A percentile compares a stretch with the other conserved stretches of the same genome.
These are phyloP conservation scores for Mucor irregularis DNA, from an alignment of 371 early-diverging fungal species.

Conservation along the genomic window DNA sequence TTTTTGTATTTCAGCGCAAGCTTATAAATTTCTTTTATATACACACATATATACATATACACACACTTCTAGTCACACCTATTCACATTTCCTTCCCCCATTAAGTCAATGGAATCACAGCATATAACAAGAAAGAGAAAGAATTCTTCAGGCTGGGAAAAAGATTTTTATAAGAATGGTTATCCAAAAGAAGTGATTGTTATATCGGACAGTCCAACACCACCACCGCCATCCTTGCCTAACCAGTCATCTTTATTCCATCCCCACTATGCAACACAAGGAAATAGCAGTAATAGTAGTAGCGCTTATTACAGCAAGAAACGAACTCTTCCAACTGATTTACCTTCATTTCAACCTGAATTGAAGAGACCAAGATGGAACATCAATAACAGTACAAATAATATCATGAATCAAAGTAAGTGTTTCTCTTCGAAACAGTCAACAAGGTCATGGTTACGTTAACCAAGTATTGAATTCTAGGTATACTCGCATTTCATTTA, in stretches of 20 bases:
- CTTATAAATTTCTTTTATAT: no score
- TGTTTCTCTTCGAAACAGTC: background rate
- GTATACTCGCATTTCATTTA: constrained; percentile 12
- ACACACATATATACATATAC: no score
- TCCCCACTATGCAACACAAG: background rate
- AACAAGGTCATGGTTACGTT: no score
- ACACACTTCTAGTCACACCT: no score
- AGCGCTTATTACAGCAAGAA: background rate
- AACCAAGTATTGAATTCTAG: no score
- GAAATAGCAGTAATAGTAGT: background rate
- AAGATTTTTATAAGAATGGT: constrained; percentile 59
- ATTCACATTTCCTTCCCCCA: background rate
- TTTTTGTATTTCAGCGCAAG: no score
- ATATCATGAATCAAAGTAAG: constrained; percentile 15
- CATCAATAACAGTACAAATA: background rate
- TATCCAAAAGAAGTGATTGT: constrained; percentile 58
- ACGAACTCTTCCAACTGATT: background rate
- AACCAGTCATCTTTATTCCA: background rate
- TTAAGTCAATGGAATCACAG: background rate
- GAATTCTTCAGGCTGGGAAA: constrained; percentile 39
- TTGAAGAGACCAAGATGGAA: constrained; percentile 3
- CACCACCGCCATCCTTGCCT: constrained; percentile 8
- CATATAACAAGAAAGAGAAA: constrained; percentile 7
- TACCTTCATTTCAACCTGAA: background rate
- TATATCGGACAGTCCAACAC: constrained; percentile 54